Evolutionary conservation across 352 stramenopile species (phyloP).

Genomic region (Pythium guiyangense): DNA sequence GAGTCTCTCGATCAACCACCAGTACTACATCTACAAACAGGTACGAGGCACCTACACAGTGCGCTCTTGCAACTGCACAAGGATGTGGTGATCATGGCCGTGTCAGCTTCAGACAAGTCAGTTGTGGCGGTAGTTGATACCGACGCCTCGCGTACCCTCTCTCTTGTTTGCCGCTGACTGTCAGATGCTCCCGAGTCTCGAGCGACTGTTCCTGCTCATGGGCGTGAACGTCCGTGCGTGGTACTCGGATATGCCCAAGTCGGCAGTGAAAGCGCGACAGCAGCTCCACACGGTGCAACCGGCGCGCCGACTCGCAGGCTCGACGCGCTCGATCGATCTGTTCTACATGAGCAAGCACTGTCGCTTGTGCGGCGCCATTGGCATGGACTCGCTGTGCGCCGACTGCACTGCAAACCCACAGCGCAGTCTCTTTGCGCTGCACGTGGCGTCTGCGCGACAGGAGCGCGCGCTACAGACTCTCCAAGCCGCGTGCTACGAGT

Average conservation of each 20-base stretch:
- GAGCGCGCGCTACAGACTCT: slow-evolving; percentile 38
- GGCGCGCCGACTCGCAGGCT: neutral
- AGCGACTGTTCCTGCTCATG: slow-evolving; percentile 77
- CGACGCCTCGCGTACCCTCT: neutral
- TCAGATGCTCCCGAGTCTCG: slow-evolving; percentile 80
- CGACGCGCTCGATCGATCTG: slow-evolving; percentile 62
- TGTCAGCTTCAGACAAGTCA: neutral
- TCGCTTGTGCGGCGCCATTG: slow-evolving; percentile 61
- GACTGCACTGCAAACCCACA: slow-evolving; percentile 52
- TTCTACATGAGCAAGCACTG: slow-evolving; percentile 86
- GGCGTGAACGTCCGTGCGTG: slow-evolving; percentile 74
- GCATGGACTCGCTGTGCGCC: slow-evolving; percentile 42
- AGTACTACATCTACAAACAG: slow-evolving; percentile 93
- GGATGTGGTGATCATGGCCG: neutral
- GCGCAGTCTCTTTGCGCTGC: slow-evolving; percentile 61
- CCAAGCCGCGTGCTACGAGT: slow-evolving; percentile 37
- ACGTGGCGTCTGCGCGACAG: slow-evolving; percentile 30
- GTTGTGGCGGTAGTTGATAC: neutral
- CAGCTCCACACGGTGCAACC: slow-evolving; percentile 10
- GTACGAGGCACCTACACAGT: slow-evolving; percentile 12
- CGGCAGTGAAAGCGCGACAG: slow-evolving; percentile 48
- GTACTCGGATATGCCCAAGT: slow-evolving; percentile 59
- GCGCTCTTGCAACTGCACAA: too few species aligned
- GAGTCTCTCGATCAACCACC: slow-evolving; percentile 77
- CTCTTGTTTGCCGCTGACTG: neutral